A percentile compares a stretch with the other conserved stretches of the same genome.
Conservation (phyloP, 2,329 filamentous ascomycete species). For the Endothia cerciana region DNA sequence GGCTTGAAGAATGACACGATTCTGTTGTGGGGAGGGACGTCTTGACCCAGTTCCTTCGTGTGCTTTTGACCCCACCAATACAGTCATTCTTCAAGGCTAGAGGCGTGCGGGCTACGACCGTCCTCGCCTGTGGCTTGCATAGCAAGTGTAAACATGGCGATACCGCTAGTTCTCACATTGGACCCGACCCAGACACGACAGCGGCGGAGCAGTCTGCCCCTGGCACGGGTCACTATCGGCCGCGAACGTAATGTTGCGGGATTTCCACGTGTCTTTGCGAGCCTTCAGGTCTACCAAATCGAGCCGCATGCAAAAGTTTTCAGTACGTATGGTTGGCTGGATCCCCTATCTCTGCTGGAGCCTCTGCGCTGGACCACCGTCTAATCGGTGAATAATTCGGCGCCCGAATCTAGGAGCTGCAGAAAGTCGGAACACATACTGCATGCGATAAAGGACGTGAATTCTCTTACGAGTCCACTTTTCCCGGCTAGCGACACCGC, state of each 20-base stretch:
- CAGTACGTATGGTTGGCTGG: neutral
- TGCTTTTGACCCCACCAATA: too few relatives aligned
- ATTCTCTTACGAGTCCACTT: neutral
- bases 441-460: constrained; percentile 3
- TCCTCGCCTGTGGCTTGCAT: too few relatives aligned
- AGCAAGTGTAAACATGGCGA: too few relatives aligned
- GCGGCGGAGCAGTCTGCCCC: neutral
- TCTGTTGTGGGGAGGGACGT: too few relatives aligned
- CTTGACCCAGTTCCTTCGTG: too few relatives aligned
- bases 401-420: neutral
- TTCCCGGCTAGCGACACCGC: neutral
- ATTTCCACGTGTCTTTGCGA: constrained; percentile 2
- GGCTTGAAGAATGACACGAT: too few relatives aligned
- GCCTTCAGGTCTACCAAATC: neutral
- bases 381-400: constrained; percentile 1
- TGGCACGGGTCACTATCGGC: neutral
- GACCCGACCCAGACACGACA: neutral
- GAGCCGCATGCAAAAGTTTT: constrained; percentile 3
- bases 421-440: neutral
- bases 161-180: too few relatives aligned
- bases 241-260: neutral
- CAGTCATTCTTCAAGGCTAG: too few relatives aligned
- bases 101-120: too few relatives aligned
- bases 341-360: constrained; percentile 2
- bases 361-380: neutral